Evolutionary conservation across 768 basidiomycete species (phyloP).

Genomic region (Rhizopogon salebrosus): DNA sequence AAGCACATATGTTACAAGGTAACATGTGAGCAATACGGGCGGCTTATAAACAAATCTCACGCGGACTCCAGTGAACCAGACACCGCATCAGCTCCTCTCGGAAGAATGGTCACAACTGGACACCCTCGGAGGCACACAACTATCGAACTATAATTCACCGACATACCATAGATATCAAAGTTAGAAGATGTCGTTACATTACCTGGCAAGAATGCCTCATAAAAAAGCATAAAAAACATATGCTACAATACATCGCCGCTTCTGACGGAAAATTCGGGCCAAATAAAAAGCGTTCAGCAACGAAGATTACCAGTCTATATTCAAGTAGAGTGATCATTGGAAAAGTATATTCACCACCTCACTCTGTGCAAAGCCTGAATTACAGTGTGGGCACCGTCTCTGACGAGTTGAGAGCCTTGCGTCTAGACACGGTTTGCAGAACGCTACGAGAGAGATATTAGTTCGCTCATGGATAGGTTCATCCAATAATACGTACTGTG

Average conservation of each 20-base stretch:
- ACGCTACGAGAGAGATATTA: slow-evolving; percentile 46
- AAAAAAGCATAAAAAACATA: slow-evolving; percentile 1
- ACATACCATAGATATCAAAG: neutral
- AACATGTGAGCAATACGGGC: too few relatives aligned
- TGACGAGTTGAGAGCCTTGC: slow-evolving; percentile 85
- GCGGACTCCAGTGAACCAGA: too few relatives aligned
- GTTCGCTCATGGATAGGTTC: too few relatives aligned
- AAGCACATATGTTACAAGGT: too few relatives aligned
- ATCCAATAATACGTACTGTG: slow-evolving; percentile 59
- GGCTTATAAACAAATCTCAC: too few relatives aligned
- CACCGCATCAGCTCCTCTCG: too few relatives aligned
- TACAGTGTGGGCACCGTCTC: slow-evolving; percentile 91
- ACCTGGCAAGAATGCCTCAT: neutral
- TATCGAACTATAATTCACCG: neutral
- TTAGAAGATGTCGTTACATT: neutral
- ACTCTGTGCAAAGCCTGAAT: slow-evolving; percentile 71
- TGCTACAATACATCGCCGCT: neutral
- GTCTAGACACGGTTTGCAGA: slow-evolving; percentile 82
- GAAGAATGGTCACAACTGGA: too few relatives aligned
- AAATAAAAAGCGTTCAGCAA: neutral
- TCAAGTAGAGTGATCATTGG: slow-evolving; percentile 30
- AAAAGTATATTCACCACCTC: slow-evolving; percentile 73
- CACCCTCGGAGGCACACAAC: neutral
- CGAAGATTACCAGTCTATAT: slow-evolving; percentile 1
- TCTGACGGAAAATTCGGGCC: neutral